Evolutionary conservation across 495 filamentous ascomycete species (phyloP).

Genomic region (Penicillium daleae): DNA sequence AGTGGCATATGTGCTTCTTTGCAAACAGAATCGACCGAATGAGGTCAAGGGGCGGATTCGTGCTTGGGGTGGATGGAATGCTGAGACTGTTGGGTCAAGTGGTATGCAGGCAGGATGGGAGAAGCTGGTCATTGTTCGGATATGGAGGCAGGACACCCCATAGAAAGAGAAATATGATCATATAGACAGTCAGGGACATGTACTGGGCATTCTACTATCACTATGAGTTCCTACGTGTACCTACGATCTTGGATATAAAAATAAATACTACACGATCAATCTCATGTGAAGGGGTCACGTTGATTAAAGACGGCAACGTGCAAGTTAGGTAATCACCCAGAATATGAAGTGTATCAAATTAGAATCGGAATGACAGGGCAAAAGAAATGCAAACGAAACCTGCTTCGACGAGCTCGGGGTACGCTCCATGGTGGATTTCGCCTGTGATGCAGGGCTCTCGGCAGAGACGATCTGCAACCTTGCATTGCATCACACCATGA

Average conservation of each 20-base stretch:
- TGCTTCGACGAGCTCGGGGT: background rate
- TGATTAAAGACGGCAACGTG: background rate
- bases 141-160: constrained; percentile 57
- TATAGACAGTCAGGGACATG: background rate
- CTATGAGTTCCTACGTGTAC: background rate
- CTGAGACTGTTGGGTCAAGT: constrained; percentile 79
- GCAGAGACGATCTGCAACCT: background rate
- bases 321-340: background rate
- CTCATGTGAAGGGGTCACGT: background rate
- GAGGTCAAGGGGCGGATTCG: constrained; percentile 69
- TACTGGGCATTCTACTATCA: background rate
- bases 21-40: constrained; percentile 81
- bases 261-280: background rate
- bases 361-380: background rate
- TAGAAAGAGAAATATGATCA: background rate
- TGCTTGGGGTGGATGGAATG: constrained; percentile 66
- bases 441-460: background rate
- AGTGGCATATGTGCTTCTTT: constrained; percentile 87
- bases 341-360: background rate
- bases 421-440: background rate
- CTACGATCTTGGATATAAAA: background rate
- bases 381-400: background rate
- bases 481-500: background rate
- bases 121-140: constrained; percentile 78
- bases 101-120: constrained; percentile 92